Evolutionary conservation across 176 grass and related monocot genomes (phyloP).

Genomic region (Carex littledalei): DNA sequence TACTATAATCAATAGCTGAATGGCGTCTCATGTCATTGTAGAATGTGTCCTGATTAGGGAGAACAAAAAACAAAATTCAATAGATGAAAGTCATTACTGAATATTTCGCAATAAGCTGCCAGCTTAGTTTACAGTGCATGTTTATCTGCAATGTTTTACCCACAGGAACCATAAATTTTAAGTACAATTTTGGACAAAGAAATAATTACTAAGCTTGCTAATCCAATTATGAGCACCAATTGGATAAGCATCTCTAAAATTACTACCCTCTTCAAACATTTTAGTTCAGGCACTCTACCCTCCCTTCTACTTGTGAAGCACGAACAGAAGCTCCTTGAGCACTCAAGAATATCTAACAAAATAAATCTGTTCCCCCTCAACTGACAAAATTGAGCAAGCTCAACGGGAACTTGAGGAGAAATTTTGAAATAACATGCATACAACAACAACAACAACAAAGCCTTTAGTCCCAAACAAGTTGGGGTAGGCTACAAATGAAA

Average conservation of each 20-base stretch:
- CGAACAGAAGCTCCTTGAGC: not conserved
- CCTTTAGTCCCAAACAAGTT: no score
- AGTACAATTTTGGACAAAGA: not conserved
- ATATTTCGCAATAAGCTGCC: not conserved
- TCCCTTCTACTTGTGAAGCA: not conserved
- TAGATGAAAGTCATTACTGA: not conserved
- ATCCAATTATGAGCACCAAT: not conserved
- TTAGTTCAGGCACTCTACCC: not conserved
- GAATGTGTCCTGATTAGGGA: conserved; percentile 72
- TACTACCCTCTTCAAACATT: not conserved
- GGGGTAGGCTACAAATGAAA: no score
- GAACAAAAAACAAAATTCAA: conserved; percentile 9
- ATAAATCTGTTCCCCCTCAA: not conserved
- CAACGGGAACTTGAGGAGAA: not conserved
- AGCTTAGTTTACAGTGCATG: not conserved
- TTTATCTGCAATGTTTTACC: not conserved
- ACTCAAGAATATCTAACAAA: not conserved
- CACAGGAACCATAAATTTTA: not conserved
- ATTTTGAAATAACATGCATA: not conserved
- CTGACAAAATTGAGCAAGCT: not conserved
- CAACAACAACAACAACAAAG: no score
- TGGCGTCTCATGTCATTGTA: conserved; percentile 60
- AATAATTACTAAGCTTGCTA: not conserved
- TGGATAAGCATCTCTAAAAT: not conserved
- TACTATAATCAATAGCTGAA: conserved; percentile 74